Evolutionary conservation across 768 basidiomycete genomes (phyloP).

Genomic region (Mycena latifolia): DNA sequence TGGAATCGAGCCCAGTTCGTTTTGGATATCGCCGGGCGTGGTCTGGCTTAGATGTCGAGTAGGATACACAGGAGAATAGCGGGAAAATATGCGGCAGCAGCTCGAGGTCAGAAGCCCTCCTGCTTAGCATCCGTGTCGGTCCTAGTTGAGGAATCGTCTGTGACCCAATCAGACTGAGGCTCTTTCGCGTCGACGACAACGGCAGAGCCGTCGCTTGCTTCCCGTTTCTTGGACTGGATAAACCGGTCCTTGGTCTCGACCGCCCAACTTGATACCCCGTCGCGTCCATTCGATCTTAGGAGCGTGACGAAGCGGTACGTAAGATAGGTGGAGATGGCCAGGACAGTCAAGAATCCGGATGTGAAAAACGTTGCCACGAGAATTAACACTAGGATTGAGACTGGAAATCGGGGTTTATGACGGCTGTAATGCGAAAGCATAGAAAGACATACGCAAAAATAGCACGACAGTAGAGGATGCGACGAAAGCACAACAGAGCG

Average conservation of each 20-base stretch:
- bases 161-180: slow-evolving; percentile 11
- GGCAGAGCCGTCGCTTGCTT: slow-evolving; percentile 31
- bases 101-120: slow-evolving; percentile 18
- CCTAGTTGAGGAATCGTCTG: slow-evolving; percentile 1
- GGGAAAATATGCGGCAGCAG: slow-evolving; percentile 14
- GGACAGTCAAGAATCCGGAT: slow-evolving; percentile 48
- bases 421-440: no score
- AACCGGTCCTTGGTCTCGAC: slow-evolving; percentile 37
- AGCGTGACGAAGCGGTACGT: slow-evolving; percentile 48
- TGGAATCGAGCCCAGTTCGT: not conserved
- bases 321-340: slow-evolving; percentile 46
- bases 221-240: slow-evolving; percentile 18
- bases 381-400: slow-evolving; percentile 46
- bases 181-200: slow-evolving; percentile 33
- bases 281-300: slow-evolving; percentile 47
- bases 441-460: slow-evolving; percentile 44
- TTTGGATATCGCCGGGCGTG: not conserved
- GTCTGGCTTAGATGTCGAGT: not conserved
- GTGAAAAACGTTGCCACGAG: slow-evolving; percentile 48
- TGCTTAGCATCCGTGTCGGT: slow-evolving; percentile 23
- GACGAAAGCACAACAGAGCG: slow-evolving; percentile 48
- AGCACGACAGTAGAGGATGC: slow-evolving; percentile 46
- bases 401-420: slow-evolving; percentile 38
- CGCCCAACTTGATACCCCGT: slow-evolving; percentile 44
- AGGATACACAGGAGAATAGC: not conserved